Percentiles rank a stretch among this genome's conserved stretches.
These are phyloP conservation scores for Yamadazyma blattariae DNA, from an alignment of 1,139 yeast genomes.

Conservation along the genomic window DNA sequence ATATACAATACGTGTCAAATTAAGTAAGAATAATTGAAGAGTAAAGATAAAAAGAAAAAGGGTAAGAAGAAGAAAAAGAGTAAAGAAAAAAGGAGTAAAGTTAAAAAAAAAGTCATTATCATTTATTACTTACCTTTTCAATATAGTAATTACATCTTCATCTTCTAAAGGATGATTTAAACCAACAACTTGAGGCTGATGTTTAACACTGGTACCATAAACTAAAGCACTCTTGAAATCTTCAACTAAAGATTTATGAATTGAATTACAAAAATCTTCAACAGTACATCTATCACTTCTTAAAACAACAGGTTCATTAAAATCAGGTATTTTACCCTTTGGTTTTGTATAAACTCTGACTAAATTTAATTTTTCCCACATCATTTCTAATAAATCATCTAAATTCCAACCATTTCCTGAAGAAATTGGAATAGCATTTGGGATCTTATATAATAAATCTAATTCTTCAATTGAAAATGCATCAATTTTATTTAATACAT, in stretches of 20 bases:
- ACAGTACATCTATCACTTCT: conserved; percentile 79
- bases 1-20: no score
- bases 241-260: conserved; percentile 89
- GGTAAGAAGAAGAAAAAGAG: no score
- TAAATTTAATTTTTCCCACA: conserved; percentile 90
- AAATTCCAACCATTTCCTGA: conserved; percentile 96
- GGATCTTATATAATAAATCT: conserved; percentile 84
- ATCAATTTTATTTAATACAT: conserved; percentile 92
- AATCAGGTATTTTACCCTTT: conserved; percentile 91
- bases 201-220: conserved; percentile 90
- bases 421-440: conserved; percentile 95
- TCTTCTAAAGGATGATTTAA: conserved; percentile 78
- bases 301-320: conserved; percentile 89
- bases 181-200: conserved; percentile 97
- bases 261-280: conserved; percentile 94
- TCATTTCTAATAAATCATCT: conserved; percentile 86
- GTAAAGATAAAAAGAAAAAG: no score
- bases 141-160: conserved; percentile 94
- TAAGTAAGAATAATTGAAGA: no score
- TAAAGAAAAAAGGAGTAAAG: no score
- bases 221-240: conserved; percentile 93
- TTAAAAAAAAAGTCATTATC: no score
- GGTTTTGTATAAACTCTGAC: conserved; percentile 98
- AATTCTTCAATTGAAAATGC: conserved; percentile 91
- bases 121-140: conserved; percentile 53